Base-by-base conservation (phyloP, 2,329 filamentous ascomycete species). In the Aspergillus sp. region DNA sequence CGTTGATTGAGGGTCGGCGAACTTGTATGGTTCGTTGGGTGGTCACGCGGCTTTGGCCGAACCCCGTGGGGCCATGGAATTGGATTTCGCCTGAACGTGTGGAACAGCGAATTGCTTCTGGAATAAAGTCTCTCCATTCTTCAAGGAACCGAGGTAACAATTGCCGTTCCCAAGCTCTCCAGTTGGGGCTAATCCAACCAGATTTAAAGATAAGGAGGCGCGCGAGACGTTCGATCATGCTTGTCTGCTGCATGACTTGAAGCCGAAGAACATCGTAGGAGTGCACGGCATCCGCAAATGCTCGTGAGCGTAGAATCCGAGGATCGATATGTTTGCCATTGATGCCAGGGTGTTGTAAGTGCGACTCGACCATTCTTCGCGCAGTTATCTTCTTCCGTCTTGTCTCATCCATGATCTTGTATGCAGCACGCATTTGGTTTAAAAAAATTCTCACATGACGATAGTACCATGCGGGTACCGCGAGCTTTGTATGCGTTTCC, bases 111-210 rank as follows among this genome's bases (percentile, higher is more conserved):
- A 77, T 61, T 2, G 63, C 60, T 20, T 71, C 69, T 0, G 77
- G 77, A 7, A 84, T 54, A 56, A 83, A 82, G 41, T 75, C 72
- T 12, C 67, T 67, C 71, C 82, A 84, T 64, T 82, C 79, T 47
- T 72, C 66, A n/a, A 83, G 61, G 30, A 80, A 64, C 7, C 71
- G 65, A 1, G 82, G 82, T 3, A 83, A 63, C 1, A 70, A 56
- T 15, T 69, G 64, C 13, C 64, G 63, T 41, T 71, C 63, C 76
- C 75, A 79, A 13, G 27, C 17, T 7, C 11, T n/a, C 9, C 11
- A 39, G 22, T 33, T 30, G n/a, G 65, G 62, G 6, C 60, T 54
- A 0, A 48, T 49, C 66, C 64, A 70, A 3, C 54, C 39, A 13
- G 60, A 53, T 19, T 65, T 56, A 22, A 68, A 54, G 9, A 71